phyloP scores from a whole-genome alignment of 192 early-diverging fungal genomes.

The Thoreauomyces humboldtii region DNA sequence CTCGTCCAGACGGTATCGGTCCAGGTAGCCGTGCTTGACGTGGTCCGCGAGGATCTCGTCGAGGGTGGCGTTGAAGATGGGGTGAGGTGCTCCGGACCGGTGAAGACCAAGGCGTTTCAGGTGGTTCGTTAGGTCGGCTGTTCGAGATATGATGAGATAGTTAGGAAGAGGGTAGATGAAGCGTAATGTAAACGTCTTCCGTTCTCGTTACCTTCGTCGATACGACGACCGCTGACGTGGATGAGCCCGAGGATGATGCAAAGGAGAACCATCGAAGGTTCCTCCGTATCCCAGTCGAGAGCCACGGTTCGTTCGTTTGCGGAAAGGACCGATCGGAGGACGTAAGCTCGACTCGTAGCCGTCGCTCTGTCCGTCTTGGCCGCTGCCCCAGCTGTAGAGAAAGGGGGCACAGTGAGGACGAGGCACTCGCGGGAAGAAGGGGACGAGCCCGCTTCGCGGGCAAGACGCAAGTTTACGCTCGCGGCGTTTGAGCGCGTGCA shows the following conservation, averaged over 20 bases:
- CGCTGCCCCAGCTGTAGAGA: background rate
- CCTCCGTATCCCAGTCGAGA: slow-evolving; percentile 40
- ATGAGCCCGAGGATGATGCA: slow-evolving; percentile 59
- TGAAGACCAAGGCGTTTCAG: slow-evolving; percentile 10
- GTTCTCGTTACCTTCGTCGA: slow-evolving; percentile 28
- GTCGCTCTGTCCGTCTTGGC: background rate
- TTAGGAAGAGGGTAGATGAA: no score
- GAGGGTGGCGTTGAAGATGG: background rate
- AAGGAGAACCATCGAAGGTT: slow-evolving; percentile 51
- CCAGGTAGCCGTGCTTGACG: slow-evolving; percentile 54
- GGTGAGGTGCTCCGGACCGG: background rate
- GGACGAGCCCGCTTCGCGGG: no score
- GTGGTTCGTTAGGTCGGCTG: background rate
- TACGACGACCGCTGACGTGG: slow-evolving; percentile 47
- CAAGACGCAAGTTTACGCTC: no score
- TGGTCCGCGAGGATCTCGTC: slow-evolving; percentile 20
- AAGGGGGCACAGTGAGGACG: no score
- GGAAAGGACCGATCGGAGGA: slow-evolving; percentile 16
- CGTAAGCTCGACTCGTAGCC: slow-evolving; percentile 3
- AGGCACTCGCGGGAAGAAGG: no score
- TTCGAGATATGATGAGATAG: background rate
- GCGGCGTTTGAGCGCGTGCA: no score
- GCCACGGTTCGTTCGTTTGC: slow-evolving; percentile 20
- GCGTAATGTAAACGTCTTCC: no score
- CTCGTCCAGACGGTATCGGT: slow-evolving; percentile 32